These are phyloP conservation scores for Podila minutissima DNA, from an alignment of 192 early-diverging fungal genomes.

Conservation along the genomic window DNA sequence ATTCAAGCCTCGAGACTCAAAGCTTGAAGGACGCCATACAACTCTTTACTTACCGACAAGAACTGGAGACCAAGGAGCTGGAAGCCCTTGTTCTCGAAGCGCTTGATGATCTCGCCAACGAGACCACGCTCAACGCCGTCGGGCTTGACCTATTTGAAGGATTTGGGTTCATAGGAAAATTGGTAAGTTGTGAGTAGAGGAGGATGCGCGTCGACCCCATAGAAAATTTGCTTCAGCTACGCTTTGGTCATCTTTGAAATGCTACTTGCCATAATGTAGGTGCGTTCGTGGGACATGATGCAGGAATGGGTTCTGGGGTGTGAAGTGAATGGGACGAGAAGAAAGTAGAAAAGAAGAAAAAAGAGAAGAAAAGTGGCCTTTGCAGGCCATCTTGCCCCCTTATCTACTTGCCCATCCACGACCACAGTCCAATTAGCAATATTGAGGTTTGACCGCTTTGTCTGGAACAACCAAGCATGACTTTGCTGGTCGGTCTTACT, in stretches of 20 bases:
- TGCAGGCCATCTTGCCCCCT: background rate
- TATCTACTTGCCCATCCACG: background rate
- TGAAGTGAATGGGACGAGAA: background rate
- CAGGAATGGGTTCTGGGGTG: conserved; percentile 10
- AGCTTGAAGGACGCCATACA: background rate
- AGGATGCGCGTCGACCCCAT: background rate
- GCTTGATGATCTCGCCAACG: conserved; percentile 84
- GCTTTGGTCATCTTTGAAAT: no score
- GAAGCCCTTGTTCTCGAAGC: conserved; percentile 92
- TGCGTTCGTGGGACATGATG: conserved; percentile 32
- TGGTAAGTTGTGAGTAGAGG: background rate
- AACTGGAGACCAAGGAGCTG: conserved; percentile 90
- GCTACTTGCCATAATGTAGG: conserved; percentile 48
- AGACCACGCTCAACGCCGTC: conserved; percentile 90
- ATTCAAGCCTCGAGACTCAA: background rate
- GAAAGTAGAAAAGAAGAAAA: conserved; percentile 25
- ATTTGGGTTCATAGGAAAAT: conserved; percentile 26
- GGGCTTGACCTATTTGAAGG: conserved; percentile 67
- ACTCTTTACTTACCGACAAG: conserved; percentile 46
- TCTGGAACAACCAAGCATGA: no score
- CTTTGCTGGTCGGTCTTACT: no score
- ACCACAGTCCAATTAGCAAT: no score
- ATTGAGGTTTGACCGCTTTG: no score
- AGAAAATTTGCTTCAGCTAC: background rate
- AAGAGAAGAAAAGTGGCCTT: conserved; percentile 5